phyloP scores from a whole-genome alignment of 352 stramenopile species.

The Saprolegnia parasitica region DNA sequence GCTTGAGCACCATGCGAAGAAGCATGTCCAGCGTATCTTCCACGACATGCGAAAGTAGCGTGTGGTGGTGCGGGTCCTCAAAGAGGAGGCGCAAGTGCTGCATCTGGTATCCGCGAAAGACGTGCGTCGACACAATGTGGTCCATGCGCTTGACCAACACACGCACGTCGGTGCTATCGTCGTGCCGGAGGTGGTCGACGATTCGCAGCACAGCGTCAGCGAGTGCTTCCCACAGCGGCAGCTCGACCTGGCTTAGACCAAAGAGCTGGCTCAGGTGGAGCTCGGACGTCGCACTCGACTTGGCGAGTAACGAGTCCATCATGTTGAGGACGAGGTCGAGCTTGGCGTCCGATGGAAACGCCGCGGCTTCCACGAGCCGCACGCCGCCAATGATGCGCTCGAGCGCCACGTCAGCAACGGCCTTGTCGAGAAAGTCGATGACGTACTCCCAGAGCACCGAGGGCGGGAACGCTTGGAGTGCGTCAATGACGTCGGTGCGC shows the following conservation, averaged over 20 bases:
- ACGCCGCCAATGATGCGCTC: slow-evolving; percentile 14
- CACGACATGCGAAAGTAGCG: slow-evolving; percentile 68
- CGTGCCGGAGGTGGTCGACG: slow-evolving; percentile 36
- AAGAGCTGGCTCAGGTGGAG: slow-evolving; percentile 12
- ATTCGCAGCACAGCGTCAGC: slow-evolving; percentile 27
- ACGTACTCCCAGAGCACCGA: slow-evolving; percentile 46
- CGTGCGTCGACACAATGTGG: slow-evolving; percentile 57
- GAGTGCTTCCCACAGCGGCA: slow-evolving; percentile 22
- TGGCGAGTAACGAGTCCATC: slow-evolving; percentile 25
- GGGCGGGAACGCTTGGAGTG: slow-evolving; percentile 66
- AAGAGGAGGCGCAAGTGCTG: slow-evolving; percentile 68
- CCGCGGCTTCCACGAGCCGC: slow-evolving; percentile 42
- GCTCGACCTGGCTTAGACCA: not conserved
- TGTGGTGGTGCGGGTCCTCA: slow-evolving; percentile 60
- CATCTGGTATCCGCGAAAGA: slow-evolving; percentile 71
- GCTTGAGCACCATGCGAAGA: slow-evolving; percentile 65
- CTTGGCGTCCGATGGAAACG: slow-evolving; percentile 66
- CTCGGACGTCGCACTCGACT: not conserved
- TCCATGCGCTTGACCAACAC: slow-evolving; percentile 54
- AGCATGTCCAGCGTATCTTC: slow-evolving; percentile 73
- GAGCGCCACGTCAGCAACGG: not conserved
- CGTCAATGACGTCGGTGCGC: slow-evolving; percentile 58
- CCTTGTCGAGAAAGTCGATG: slow-evolving; percentile 27
- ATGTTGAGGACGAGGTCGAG: slow-evolving; percentile 34
- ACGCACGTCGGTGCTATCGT: not conserved